Evolutionary conservation across 2,329 filamentous ascomycete species (phyloP), one percentile per base, ranked within the genome.

Genomic region (Microdochium paspali): DNA sequence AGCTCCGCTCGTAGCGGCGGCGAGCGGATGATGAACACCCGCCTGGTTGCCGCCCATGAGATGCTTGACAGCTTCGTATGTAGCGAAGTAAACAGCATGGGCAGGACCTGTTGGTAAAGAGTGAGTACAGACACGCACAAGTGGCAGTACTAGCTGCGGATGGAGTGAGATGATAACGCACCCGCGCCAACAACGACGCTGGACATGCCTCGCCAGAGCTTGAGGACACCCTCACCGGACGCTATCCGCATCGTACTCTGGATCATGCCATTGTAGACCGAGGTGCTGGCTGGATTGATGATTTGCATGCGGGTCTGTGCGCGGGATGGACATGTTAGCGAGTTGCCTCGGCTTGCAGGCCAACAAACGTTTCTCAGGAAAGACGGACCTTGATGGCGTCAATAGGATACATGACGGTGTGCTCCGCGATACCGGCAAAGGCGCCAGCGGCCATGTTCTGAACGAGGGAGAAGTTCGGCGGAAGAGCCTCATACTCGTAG

Each of bases 331-430:
- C 10, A 21, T 3, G 18, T 40, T 20, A 40, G 35, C 35, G 12
- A 21, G 13, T 6, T 5, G 18, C 23, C 35, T 15, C 12, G 35
- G 35, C 18, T n/a, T n/a, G 18, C 35, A 40, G 18, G 31, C 5
- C 10, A 15, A n/a, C n/a, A 18, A 35, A 18, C 31, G 18, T 35
- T 12, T 35, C 46, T 46, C 20, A 35, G 42, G 43, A 10, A 40
- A 48, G 18, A 48, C 65, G 55, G 56, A 96, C 93, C 85, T 98
- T 98, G 64, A 98, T 86, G 57, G 95, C 82, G 72, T 98, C 93
- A 63, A 98, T 87, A 20, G 93, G 93, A 65, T 98, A 98, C 93
- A 98, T 97, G 60, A 95, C 90, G 50, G 91, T 94, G 69, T 97
- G 91, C 72, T 97, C 91, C 60, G 90, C 89, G 70, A 96, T 94